Base-by-base conservation (phyloP, 2,329 filamentous ascomycete species). In the Ceratocystis ficicola region DNA sequence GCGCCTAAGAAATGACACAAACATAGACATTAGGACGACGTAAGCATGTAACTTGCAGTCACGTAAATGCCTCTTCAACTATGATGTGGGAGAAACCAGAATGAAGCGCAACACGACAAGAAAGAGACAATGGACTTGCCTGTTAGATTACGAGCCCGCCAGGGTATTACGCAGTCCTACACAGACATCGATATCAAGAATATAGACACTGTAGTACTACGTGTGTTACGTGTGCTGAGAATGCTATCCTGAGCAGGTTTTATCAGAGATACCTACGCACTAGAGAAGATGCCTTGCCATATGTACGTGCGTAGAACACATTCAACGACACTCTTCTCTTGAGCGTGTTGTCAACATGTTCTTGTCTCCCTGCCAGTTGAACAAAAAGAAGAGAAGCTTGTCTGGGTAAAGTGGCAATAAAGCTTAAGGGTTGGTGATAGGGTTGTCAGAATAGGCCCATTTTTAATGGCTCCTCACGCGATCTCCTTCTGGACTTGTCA, bases 31-130 rank as follows among this genome's bases (percentile, higher is more conserved):
- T 20, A 30, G 30, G 55, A 15, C 15, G 15, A 6, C 2, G 28
- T 57, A 2, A 30, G 3, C n/a, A 57, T 12, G 10, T 32, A 57
- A 36, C 46, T 32, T 41, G 30, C 6, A 36, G 36, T 22, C 6
- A 57, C 17, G n/a, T 32, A 44, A 44, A 46, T 55, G 55, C 28
- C 55, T 32, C 28, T 25, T 59, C 15, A n/a, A 59, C 55, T n/a
- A 63, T 44, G 5, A 5, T 48, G 50, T 63, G 65, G 60, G 52
- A 66, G 44, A 66, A 66, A 66, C 60, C 65, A 59, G 65, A 63
- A 66, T 22, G n/a, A 28, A 62, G 59, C 8, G 57, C 52, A 52
- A 36, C 17, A 44, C 7, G 17, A 32, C 44, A 44, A n/a, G 25
- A 63, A 50, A 30, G 59, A 52, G 15, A 59, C 28, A 59, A 32